These are phyloP conservation scores for Vaucheria bursata DNA, from an alignment of 352 stramenopile species.

Conservation along the genomic window DNA sequence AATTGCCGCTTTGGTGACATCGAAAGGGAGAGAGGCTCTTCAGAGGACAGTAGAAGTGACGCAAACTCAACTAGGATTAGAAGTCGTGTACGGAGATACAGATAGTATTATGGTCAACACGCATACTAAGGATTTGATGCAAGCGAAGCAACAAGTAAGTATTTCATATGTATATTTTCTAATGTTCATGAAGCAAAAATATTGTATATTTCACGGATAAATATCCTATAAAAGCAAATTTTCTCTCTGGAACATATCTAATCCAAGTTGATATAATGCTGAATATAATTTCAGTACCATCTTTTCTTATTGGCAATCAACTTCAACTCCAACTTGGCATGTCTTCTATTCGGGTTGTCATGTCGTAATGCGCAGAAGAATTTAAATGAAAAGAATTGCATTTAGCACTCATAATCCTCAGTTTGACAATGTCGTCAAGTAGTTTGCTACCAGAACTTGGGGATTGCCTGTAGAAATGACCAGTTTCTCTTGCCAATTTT, in stretches of 20 bases:
- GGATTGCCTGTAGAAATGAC: too few species aligned
- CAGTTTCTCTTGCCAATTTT: too few species aligned
- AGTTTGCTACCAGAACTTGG: too few species aligned
- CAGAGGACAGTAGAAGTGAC: constrained; percentile 94
- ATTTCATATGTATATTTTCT: neutral
- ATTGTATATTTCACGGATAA: too few species aligned
- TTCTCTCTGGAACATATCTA: neutral
- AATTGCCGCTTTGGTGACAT: constrained; percentile 97
- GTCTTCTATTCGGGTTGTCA: too few species aligned
- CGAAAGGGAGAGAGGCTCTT: constrained; percentile 93
- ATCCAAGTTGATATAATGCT: neutral
- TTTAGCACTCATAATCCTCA: too few species aligned
- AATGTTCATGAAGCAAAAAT: too few species aligned
- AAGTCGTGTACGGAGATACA: constrained; percentile 99
- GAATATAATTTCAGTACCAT: neutral
- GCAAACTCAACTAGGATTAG: constrained; percentile 88
- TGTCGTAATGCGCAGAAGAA: too few species aligned
- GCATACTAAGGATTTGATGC: constrained; percentile 77
- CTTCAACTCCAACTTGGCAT: too few species aligned
- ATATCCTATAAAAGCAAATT: constrained; percentile 64
- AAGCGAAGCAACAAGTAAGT: constrained; percentile 60
- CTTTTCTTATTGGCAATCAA: too few species aligned
- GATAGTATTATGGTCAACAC: constrained; percentile 99
- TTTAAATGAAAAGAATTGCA: too few species aligned
- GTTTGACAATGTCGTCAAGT: too few species aligned